Base-by-base conservation (phyloP, 2,329 filamentous ascomycete genomes). In the Thermomyces lanuginosus region DNA sequence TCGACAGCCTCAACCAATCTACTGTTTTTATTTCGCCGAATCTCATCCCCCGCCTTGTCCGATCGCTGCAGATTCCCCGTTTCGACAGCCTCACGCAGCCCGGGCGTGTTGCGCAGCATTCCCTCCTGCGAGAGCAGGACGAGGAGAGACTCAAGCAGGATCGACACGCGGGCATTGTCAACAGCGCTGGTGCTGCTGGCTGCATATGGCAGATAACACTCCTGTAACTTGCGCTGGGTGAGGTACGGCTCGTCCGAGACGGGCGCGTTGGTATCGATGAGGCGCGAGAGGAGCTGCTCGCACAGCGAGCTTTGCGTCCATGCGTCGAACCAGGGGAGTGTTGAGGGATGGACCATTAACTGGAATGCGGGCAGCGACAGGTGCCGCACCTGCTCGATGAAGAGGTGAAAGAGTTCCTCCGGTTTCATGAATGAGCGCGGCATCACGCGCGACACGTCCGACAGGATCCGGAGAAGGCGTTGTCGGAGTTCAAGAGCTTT, bases 161-260 rank as follows among this genome's bases (percentile, higher is more conserved):
- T 51, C 2, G 74, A 73, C 19, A 84, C 60, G 45, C 77, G 78
- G 15, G 74, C 72, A 39, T 89, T 84, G 35, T 82, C 76, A 11
- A 69, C 63, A 1, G 65, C 49, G 5, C 60, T 62, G 8, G 64
- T 56, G 0, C 64, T 69, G 32, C 68, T 72, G 1, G 79, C 76
- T 0, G 74, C 60, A 36, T 65, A 72, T 0, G 69, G 69, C 2
- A 82, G 61, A 45, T 72, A 84, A 41, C 72, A 73, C 22, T 58
- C 36, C 33, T 69, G 61, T 11, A 75, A 53, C 9, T 63, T 60
- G 1, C 44, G 25, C 34, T 64, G 60, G 4, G 48, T 61, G 11
- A 74, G 45, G n/a, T 48, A 53, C 14, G 56, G 48, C 6, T 55
- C 50, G 3, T 51, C 48, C 17, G 48, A 52, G 10, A 30, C 34